Evolutionary conservation across 495 filamentous ascomycete genomes (phyloP), one percentile per base, ranked within the genome.

Genomic region (Penicillium soppii): DNA sequence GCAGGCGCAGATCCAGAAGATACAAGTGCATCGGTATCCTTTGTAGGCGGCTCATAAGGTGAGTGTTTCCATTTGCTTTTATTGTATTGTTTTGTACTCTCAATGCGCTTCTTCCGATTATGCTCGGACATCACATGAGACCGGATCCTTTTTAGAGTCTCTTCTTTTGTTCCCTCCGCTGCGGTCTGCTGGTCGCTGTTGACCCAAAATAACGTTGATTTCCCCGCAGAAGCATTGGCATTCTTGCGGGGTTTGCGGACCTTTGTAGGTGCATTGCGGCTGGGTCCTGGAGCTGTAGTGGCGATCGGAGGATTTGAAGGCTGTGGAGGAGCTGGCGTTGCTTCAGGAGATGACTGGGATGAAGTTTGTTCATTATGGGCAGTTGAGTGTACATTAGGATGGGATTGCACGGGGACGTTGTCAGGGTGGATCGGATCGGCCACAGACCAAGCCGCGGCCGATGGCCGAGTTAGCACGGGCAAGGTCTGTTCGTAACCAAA

Each of bases 71-170:
- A 75, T 53, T 77, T 74, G 55, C 59, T 66, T 40, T 74, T 77
- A 55, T 73, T 77, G 56, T 74, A 72, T 12, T 68, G 66, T 40
- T 72, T 70, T 3, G 70, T 75, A 36, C 63, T 75, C 16, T 74
- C 72, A 32, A 74, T 52, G 33, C 74, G 60, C 48, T 77, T 77
- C 56, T 75, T 77, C 50, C 74, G 71, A 58, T 77, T 77, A 51
- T 77, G 74, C 44, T 77, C 74, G 25, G 74, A 75, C 74, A 77
- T 77, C 21, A 77, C 74, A 68, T 77, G 74, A 19, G 74, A 77
- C 15, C 74, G 72, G 40, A 77, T 77, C 26, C 72, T 70, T 58
- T 77, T 77, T 53, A 77, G 59, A 2, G 72, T 77, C 30, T 75
- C 72, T 35, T 75, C 72, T 21, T 67, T 66, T 8, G 67, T 70